Percentiles rank a stretch among this genome's conserved stretches.
Evolutionary conservation across 805 yeast species (phyloP).

Genomic region (Blastobotrys muscicola): DNA sequence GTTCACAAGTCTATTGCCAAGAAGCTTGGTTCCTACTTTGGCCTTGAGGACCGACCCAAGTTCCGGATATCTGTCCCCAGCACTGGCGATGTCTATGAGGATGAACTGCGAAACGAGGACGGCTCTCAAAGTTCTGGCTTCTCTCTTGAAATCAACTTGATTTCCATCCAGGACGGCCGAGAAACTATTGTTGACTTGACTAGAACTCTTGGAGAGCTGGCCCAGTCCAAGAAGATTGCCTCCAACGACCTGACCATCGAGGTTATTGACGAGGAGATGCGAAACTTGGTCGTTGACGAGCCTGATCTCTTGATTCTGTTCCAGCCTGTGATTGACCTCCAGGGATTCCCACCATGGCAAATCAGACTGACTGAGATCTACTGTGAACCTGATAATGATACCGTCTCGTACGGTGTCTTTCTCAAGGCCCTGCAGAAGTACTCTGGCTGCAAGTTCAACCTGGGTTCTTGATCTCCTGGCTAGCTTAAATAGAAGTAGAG

Average conservation of each 20-base stretch:
- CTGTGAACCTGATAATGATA: constrained; percentile 78
- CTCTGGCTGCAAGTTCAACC: constrained; percentile 74
- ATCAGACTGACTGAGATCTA: constrained; percentile 81
- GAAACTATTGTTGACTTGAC: constrained; percentile 84
- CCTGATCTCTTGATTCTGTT: constrained; percentile 83
- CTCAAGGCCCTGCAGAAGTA: constrained; percentile 39
- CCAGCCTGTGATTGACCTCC: constrained; percentile 79
- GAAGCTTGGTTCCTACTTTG: constrained; percentile 64
- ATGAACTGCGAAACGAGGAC: not conserved
- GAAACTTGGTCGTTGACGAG: constrained; percentile 75
- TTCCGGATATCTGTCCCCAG: constrained; percentile 62
- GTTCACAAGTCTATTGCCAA: constrained; percentile 46
- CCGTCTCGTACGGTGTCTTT: constrained; percentile 76
- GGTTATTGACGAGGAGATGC: constrained; percentile 46
- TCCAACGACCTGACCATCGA: constrained; percentile 63
- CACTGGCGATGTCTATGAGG: constrained; percentile 15
- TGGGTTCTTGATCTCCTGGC: constrained; percentile 54
- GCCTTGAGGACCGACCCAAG: constrained; percentile 55
- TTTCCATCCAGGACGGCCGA: constrained; percentile 77
- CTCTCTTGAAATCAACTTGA: constrained; percentile 37
- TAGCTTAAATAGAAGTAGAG: not conserved
- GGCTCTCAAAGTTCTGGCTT: not conserved
- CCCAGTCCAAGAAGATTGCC: constrained; percentile 48
- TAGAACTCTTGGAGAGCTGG: constrained; percentile 71
- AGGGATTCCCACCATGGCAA: constrained; percentile 98